A percentile compares a stretch with the other conserved stretches of the same genome.
Evolutionary conservation across 768 basidiomycete species (phyloP).

Genomic region (Lenzites betulinus): DNA sequence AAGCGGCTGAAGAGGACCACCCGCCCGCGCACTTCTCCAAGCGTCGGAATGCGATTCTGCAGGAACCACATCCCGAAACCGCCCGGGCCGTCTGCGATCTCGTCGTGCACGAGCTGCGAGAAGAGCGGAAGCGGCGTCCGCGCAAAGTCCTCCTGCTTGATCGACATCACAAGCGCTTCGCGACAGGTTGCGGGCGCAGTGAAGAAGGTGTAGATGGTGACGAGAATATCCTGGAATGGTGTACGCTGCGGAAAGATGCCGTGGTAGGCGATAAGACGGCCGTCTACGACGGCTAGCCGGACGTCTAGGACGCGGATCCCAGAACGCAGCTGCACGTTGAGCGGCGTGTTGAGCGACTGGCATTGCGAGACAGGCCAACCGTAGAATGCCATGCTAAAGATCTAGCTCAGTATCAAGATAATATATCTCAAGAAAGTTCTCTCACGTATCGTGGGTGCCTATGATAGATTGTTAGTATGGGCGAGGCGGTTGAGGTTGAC

Average conservation of each 20-base stretch:
- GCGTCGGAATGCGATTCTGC: conserved; percentile 73
- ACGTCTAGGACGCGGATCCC: conserved; percentile 86
- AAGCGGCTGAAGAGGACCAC: conserved; percentile 87
- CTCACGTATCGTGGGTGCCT: conserved; percentile 75
- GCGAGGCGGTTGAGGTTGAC: conserved; percentile 15
- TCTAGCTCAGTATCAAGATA: conserved; percentile 1
- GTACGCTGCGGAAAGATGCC: conserved; percentile 72
- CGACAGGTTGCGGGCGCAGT: conserved; percentile 51
- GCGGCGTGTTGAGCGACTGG: conserved; percentile 62
- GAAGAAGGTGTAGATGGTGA: conserved; percentile 64
- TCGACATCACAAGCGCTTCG: conserved; percentile 83
- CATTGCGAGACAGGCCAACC: conserved; percentile 90
- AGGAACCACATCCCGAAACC: conserved; percentile 74
- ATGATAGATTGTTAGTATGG: not conserved
- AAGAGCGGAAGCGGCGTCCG: conserved; percentile 51
- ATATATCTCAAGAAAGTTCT: conserved; percentile 10
- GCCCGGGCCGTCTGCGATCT: conserved; percentile 58
- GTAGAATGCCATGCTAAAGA: conserved; percentile 72
- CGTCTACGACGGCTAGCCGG: conserved; percentile 67
- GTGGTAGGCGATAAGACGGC: conserved; percentile 76
- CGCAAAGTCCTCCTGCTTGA: conserved; percentile 84
- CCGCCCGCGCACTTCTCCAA: conserved; percentile 87
- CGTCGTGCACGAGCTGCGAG: conserved; percentile 63
- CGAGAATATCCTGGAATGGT: conserved; percentile 66
- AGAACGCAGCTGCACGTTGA: conserved; percentile 66